Conservation (phyloP, 768 basidiomycete species). For the Mycena pura region DNA sequence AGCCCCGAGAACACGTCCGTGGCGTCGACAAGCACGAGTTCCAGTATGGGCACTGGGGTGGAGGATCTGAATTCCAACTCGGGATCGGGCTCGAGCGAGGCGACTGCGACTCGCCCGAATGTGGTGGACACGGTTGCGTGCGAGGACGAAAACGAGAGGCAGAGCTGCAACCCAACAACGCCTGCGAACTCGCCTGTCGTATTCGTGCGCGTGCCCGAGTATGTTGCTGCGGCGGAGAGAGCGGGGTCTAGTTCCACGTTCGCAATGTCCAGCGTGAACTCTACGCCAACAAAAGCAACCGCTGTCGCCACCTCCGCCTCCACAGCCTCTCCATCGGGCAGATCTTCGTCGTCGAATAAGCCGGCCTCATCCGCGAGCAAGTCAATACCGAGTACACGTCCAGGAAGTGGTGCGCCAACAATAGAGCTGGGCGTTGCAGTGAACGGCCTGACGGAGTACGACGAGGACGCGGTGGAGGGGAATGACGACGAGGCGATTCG, state of each 20-base stretch:
- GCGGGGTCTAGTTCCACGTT: slow-evolving; percentile 9
- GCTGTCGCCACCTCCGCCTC: neutral
- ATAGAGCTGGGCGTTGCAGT: neutral
- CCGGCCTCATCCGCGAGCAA: slow-evolving; percentile 14
- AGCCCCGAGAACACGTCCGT: slow-evolving; percentile 48
- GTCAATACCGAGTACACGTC: slow-evolving; percentile 12
- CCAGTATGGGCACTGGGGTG: neutral
- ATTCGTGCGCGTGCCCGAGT: slow-evolving; percentile 34
- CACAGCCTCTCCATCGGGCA: neutral
- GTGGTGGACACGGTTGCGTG: slow-evolving; percentile 27
- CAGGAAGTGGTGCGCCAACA: neutral
- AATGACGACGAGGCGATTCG: neutral
- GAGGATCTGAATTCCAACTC: slow-evolving; percentile 5
- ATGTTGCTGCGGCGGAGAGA: slow-evolving; percentile 18
- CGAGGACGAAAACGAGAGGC: slow-evolving; percentile 27
- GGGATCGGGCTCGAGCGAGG: slow-evolving; percentile 21
- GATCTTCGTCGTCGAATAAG: too few species aligned
- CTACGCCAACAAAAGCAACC: slow-evolving; percentile 20
- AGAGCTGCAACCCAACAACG: slow-evolving; percentile 50
- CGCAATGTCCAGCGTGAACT: slow-evolving; percentile 26
- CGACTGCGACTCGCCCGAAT: slow-evolving; percentile 17
- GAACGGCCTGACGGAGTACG: too few species aligned
- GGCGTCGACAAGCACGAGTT: slow-evolving; percentile 39
- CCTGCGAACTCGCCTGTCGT: slow-evolving; percentile 68
- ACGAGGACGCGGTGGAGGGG: neutral